These are phyloP conservation scores for Macadamia tetraphylla DNA, from an alignment of 164 flowering plant genomes.

Conservation along the genomic window DNA sequence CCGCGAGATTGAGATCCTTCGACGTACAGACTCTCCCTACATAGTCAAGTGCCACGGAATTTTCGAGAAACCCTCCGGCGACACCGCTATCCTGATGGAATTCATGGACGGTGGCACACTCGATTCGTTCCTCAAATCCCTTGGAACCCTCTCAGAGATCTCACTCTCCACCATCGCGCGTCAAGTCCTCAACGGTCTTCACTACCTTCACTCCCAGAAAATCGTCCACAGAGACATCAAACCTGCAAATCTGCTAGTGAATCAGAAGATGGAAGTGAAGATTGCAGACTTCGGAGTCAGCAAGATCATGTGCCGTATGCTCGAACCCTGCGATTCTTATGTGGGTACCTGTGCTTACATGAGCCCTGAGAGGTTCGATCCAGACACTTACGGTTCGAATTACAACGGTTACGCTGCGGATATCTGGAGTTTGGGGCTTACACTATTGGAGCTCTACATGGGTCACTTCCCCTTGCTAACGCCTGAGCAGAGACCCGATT, in stretches of 20 bases:
- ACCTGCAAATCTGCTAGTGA: conserved; percentile 27
- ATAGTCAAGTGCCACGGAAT: conserved; percentile 36
- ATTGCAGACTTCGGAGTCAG: conserved; percentile 68
- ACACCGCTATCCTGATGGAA: conserved; percentile 52
- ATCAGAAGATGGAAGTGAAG: conserved; percentile 3
- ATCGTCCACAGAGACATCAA: no score
- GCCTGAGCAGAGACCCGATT: conserved; percentile 68
- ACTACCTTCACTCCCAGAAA: conserved; percentile 4
- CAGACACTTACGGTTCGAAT: conserved; percentile 52
- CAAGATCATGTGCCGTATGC: conserved; percentile 4
- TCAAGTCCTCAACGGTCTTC: conserved; percentile 57
- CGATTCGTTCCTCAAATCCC: conserved; percentile 21
- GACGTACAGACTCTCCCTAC: conserved; percentile 60
- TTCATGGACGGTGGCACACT: conserved; percentile 68
- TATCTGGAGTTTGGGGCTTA: no score
- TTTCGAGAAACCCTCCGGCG: conserved; percentile 46
- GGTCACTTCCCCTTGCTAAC: conserved; percentile 64
- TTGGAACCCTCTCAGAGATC: conserved; percentile 37
- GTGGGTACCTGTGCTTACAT: conserved; percentile 38
- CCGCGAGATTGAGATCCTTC: conserved; percentile 62
- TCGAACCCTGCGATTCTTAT: conserved; percentile 66
- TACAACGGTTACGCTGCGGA: conserved; percentile 41
- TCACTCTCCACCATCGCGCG: conserved; percentile 35
- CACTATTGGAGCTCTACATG: conserved; percentile 50
- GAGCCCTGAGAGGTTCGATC: conserved; percentile 10